Conservation (phyloP, 202 grass and related monocot genomes). For the Dendrocalamus latiflorus region DNA sequence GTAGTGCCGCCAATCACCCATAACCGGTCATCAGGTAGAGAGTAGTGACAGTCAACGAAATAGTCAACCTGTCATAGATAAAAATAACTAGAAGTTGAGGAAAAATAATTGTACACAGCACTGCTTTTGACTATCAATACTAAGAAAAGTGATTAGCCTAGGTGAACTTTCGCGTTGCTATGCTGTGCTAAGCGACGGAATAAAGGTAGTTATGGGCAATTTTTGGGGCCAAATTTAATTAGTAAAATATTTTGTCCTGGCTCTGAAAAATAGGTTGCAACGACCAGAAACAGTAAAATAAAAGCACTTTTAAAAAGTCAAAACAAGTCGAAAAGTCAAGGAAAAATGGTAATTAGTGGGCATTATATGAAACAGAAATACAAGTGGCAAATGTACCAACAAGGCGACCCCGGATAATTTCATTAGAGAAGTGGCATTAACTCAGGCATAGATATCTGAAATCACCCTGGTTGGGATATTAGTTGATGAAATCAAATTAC, state of each 20-base stretch:
- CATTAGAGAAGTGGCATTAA: background rate
- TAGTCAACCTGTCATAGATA: constrained; percentile 66
- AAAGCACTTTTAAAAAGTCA: no score
- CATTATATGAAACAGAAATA: no score
- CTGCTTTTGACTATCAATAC: background rate
- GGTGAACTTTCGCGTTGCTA: background rate
- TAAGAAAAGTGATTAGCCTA: background rate
- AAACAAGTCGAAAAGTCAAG: background rate
- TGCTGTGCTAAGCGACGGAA: background rate
- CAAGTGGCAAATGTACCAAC: no score
- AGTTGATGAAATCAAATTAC: no score
- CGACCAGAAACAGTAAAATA: no score
- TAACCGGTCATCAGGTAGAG: constrained; percentile 50
- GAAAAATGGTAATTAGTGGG: background rate
- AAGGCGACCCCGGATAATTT: background rate
- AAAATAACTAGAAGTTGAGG: background rate
- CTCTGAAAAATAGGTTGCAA: no score
- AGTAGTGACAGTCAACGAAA: constrained; percentile 93
- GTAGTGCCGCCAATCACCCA: constrained; percentile 73
- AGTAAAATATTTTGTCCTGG: no score
- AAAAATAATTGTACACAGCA: background rate
- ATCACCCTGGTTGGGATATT: background rate
- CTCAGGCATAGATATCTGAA: background rate
- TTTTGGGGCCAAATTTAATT: no score
- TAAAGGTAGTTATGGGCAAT: no score